Percentiles rank a stretch among this genome's conserved stretches.
phyloP scores from a whole-genome alignment of 371 early-diverging fungal genomes.

The Zancudomyces culisetae region DNA sequence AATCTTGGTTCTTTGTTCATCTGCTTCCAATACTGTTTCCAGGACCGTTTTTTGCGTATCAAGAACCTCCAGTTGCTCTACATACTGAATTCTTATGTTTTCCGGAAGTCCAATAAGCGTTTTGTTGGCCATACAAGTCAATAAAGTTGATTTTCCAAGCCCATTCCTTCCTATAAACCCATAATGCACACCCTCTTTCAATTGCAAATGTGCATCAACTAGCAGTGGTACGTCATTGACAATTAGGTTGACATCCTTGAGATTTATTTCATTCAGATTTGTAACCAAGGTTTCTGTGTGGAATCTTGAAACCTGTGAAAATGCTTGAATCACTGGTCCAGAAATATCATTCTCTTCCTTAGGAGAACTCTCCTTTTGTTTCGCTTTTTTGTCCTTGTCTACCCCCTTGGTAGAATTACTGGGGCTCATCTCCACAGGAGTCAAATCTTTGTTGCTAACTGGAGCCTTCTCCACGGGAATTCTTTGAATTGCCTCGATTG shows the following conservation, averaged over 20 bases:
- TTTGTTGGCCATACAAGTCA: conserved; percentile 76
- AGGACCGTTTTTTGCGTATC: conserved; percentile 77
- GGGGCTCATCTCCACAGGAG: not conserved
- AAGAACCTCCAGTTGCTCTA: conserved; percentile 82
- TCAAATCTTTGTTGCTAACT: not conserved
- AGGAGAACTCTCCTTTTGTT: not conserved
- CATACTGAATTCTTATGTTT: conserved; percentile 85
- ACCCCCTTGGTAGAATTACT: too few species aligned
- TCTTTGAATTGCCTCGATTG: too few species aligned
- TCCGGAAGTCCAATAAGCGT: conserved; percentile 87
- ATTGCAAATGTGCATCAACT: conserved; percentile 76
- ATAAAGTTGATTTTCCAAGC: conserved; percentile 94
- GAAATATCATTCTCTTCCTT: not conserved
- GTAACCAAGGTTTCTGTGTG: conserved; percentile 62
- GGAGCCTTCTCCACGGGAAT: not conserved
- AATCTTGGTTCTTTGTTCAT: conserved; percentile 33
- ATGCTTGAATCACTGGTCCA: conserved; percentile 37
- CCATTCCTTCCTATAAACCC: conserved; percentile 97
- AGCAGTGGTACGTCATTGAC: conserved; percentile 39
- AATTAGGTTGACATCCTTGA: conserved; percentile 50
- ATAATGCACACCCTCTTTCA: conserved; percentile 91
- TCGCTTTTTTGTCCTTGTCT: not conserved
- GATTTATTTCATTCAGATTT: conserved; percentile 23
- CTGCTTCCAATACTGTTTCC: conserved; percentile 48
- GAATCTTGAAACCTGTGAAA: conserved; percentile 69